Base-by-base conservation (phyloP, 2,329 filamentous ascomycete genomes). In the Fusarium sp. region DNA sequence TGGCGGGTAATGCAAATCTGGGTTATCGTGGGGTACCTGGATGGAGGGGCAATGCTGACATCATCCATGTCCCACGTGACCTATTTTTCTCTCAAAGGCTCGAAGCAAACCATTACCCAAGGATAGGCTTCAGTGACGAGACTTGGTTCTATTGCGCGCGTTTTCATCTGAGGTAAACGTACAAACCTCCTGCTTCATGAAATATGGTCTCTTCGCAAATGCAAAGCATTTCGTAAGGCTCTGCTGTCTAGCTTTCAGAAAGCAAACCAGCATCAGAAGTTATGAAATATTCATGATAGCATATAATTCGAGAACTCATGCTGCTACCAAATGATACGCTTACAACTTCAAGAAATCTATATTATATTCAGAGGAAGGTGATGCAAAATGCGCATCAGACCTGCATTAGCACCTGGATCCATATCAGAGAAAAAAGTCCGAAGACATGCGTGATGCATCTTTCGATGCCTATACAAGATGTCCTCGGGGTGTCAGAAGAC, bases 31-130 rank as follows among this genome's bases (percentile, higher is more conserved):
- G 69, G 67, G 69, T 62, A 70, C 14, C 50, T 57, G 65, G 33
- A n/a, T 71, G 68, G 68, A 71, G 69, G 68, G 69, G 68, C 44
- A 71, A 26, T 65, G 63, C 68, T 71, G 68, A 71, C 68, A 71
- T 70, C 68, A 70, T 64, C 52, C 13, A 13, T 8, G 6, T 30
- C 3, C 15, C 69, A 71, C 69, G 69, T 71, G 69, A 71, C 53
- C 14, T 10, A 1, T 12, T 27, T 52, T n/a, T 17, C 30, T 30
- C 8, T 23, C 23, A 5, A 23, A 23, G 23, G 23, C 18, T 37
- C 30, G 18, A 18, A 37, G 9, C 15, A 33, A 33, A 20, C n/a
- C n/a, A 33, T 33, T 11, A 42, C 13, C 15, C 13, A 37, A 14
- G 35, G 8, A 37, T 8, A 23, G 23, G 23, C 23, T 23, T 23